Base-by-base conservation (phyloP, 345 rosid species). In the Salix koriyanagi region DNA sequence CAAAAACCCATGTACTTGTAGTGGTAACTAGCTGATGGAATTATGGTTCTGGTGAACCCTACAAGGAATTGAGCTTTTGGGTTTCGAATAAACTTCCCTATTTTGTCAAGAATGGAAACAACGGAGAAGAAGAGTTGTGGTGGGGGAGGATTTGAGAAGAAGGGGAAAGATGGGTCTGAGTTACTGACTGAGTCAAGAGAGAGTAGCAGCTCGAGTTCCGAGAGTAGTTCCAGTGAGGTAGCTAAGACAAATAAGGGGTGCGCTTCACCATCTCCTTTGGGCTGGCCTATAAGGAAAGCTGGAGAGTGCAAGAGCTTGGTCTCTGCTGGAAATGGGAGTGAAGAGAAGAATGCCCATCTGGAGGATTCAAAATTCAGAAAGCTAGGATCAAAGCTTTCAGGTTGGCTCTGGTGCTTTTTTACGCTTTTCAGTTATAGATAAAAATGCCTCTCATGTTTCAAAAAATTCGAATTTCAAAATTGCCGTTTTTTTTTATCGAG, bases 211-310 rank as follows among this genome's bases (percentile, higher is more conserved):
- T 79, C 88, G 13, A 85, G 87, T 79, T 84, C 80, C 52, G 89
- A 72, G 78, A 79, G 76, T 69, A 64, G 68, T 48, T 79, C 86
- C 1, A 79, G 77, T 1, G 87, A 84, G 65, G 84, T 74, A 65
- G 77, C 10, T 10, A 58, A 73, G 76, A 85, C 84, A 72, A 84
- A 72, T 6, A 61, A 19, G 13, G 83, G 75, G 36, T 80, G 89
- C 73, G 79, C 81, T 72, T 83, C 96, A 6, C 86, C 86, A 1
- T 75, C 93, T 74, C 89, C 89, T 72, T 77, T 96, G 74, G 99
- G 99, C 70, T 93, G 98, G 99, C 99, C 99, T 14, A 92, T 93
- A 37, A 87, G 88, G 84, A 91, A 88, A 83, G 89, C 98, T 41
- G 88, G 85, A 4, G 83, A 87, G 65, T 80, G 87, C 10, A 85